Base-by-base conservation (phyloP, 192 early-diverging fungal genomes). In the Umbelopsis ramanniana region DNA sequence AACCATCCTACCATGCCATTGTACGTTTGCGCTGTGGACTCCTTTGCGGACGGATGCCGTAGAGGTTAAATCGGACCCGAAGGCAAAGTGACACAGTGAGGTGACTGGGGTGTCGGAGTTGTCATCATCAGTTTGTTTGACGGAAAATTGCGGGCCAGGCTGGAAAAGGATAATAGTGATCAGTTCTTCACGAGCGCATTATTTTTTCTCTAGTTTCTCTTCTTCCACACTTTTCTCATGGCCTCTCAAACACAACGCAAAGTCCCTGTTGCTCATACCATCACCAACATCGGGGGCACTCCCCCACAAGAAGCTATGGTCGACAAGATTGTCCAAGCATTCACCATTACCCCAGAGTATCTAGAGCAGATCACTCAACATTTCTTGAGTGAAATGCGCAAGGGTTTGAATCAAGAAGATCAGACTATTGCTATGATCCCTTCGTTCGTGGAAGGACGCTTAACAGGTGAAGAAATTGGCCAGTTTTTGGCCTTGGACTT, bases 401-500 rank as follows among this genome's bases (percentile, higher is more conserved):
- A 87, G 40, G 92, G 92, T 23, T 83, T 93, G 17, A 72, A 82
- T 48, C 74, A 77, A 23, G 82, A 86, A 69, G 86, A 84, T 60
- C 75, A 82, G 19, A 88, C 83, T 6, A 29, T 93, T 37, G 84
- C 91, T 47, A 96, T 96, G 96, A 92, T 98, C 78, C 92, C 97
- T 12, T 95, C 95, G 21, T 97, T 87, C 79, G 95, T 96, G 52
- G 80, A 85, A 71, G 80, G 85, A 24, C 82, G 89, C 21, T 90
- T 94, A 15, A 90, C 87, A 23, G 94, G 93, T 52, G 81, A 86
- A 82, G 96, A 98, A 79, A 79, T 77, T 43, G 96, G 96, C 50
- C 84, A 88, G 33, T 94, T 87, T 76, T 84, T 98, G 63, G 94
- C 96, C n/a, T 85, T 98, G 63, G 96, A 98, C 71, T 83, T 98